Evolutionary conservation across 148 eudicot genomes (phyloP).

Genomic region (Fagopyrum tataricum): DNA sequence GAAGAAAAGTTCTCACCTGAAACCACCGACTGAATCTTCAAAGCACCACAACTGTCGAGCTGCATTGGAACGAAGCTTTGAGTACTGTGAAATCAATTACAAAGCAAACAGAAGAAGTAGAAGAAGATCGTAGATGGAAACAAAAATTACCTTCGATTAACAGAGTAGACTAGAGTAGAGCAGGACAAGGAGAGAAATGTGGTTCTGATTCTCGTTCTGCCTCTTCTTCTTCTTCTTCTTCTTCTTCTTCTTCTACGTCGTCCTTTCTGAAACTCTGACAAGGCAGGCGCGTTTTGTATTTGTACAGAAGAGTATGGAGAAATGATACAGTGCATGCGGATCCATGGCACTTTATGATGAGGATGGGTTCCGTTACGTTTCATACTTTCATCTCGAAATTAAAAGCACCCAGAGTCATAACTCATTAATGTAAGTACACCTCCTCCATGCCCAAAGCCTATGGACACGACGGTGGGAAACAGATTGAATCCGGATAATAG

Average conservation of each 20-base stretch:
- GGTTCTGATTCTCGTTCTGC: not conserved
- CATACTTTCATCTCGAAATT: not conserved
- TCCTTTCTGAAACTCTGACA: constrained; percentile 1
- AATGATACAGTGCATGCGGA: constrained; percentile 1
- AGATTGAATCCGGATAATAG: no score
- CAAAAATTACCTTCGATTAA: not conserved
- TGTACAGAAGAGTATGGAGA: not conserved
- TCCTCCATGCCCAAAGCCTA: not conserved
- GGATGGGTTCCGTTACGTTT: not conserved
- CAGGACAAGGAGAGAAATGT: not conserved
- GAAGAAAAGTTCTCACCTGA: not conserved
- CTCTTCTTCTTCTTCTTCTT: not conserved
- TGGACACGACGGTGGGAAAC: no score
- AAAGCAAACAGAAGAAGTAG: not conserved
- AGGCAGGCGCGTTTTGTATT: constrained; percentile 2
- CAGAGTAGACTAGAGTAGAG: not conserved
- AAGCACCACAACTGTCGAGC: not conserved
- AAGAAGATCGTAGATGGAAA: not conserved
- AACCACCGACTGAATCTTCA: not conserved
- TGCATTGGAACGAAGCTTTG: not conserved
- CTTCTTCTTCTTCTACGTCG: not conserved
- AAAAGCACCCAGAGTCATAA: not conserved
- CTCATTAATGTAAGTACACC: not conserved
- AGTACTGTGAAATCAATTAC: not conserved
- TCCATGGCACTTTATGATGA: not conserved